phyloP scores from a whole-genome alignment of 352 stramenopile species.

The Pythium volutum region DNA sequence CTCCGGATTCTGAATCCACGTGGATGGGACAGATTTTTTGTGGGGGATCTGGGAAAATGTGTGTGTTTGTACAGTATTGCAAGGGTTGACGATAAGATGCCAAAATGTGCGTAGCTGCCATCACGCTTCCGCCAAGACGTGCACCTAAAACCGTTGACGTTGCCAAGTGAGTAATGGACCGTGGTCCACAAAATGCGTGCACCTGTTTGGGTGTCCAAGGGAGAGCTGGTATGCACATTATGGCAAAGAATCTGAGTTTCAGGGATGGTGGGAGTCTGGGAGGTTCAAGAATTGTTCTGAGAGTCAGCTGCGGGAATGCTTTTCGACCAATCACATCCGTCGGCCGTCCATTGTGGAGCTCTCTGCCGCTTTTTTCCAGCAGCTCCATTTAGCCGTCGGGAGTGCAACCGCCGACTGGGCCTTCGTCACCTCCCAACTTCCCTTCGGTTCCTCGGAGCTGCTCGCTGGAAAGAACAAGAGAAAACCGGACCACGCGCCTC shows the following conservation, averaged over 20 bases:
- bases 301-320: constrained; percentile 12
- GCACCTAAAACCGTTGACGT: neutral
- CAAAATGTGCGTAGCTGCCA: neutral
- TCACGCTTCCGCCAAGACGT: neutral
- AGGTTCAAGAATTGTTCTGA: constrained; percentile 1
- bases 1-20: neutral
- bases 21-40: no score
- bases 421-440: constrained; percentile 3
- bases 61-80: no score
- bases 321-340: constrained; percentile 20
- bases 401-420: neutral
- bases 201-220: no score
- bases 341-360: neutral
- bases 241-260: constrained; percentile 9
- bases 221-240: neutral
- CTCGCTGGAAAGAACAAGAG: neutral
- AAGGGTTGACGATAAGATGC: constrained; percentile 3
- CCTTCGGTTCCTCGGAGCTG: neutral
- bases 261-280: constrained; percentile 18
- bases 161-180: neutral
- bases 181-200: no score
- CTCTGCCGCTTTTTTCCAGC: neutral
- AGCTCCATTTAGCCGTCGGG: neutral
- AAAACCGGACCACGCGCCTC: neutral
- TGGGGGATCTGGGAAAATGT: neutral